Percentiles rank a stretch among this genome's conserved stretches.
phyloP scores from a whole-genome alignment of 1,284 basidiomycete genomes.

The Pseudozyma hubeiensis region DNA sequence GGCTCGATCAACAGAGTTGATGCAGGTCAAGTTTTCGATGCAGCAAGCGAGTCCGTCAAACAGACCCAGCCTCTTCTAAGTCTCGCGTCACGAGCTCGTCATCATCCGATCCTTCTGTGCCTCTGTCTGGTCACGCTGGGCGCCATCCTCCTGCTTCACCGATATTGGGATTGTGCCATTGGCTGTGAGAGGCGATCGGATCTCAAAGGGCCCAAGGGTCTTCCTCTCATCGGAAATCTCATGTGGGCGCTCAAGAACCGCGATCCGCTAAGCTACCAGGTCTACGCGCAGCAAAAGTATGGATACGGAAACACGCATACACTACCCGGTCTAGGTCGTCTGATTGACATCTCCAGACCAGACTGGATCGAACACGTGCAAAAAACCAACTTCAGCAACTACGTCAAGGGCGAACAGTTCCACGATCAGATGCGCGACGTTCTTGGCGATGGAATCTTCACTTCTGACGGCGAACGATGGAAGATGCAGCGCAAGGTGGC shows the following conservation, averaged over 20 bases:
- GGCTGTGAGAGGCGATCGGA: slow-evolving; percentile 10
- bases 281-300: slow-evolving; percentile 2
- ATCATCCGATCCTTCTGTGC: slow-evolving; percentile 2
- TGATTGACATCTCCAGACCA: slow-evolving; percentile 20
- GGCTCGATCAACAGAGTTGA: background rate
- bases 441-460: slow-evolving; percentile 36
- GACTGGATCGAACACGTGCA: slow-evolving; percentile 34
- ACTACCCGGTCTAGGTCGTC: slow-evolving; percentile 10
- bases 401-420: slow-evolving; percentile 13
- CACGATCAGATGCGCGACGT: slow-evolving; percentile 17
- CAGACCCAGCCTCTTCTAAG: background rate
- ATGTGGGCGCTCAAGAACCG: slow-evolving; percentile 21
- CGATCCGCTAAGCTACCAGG: slow-evolving; percentile 8
- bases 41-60: background rate
- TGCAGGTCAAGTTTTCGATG: background rate
- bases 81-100: background rate
- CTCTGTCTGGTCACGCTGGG: background rate
- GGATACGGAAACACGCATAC: slow-evolving; percentile 10
- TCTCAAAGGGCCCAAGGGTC: slow-evolving; percentile 13
- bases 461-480: slow-evolving; percentile 21
- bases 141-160: background rate
- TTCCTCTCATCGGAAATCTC: slow-evolving; percentile 12
- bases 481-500: slow-evolving; percentile 27
- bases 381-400: slow-evolving; percentile 25
- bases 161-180: slow-evolving; percentile 15